Base-by-base conservation (phyloP, 129 eudicot species). In the Arctium lappa region DNA sequence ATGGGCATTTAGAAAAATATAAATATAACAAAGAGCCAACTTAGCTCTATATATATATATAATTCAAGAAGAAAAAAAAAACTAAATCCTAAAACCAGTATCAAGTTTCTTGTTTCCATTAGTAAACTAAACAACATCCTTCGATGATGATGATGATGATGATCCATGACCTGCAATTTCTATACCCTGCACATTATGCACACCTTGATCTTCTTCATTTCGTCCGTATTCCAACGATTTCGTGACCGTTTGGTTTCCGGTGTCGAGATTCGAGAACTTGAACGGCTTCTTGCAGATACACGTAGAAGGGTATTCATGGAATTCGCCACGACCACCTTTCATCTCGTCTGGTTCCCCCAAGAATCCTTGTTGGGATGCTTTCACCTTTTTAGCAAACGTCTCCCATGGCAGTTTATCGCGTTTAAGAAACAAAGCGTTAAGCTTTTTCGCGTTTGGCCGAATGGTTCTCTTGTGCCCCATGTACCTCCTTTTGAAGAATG, bases 271-370 rank as follows among this genome's bases (percentile, higher is more conserved):
- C 0, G 86, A 53, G 74, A 74, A 82, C 48, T 84, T 85, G 82
- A 82, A 82, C 30, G 94, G 95, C 75, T 82, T 93, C 76, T 87
- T 82, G 87, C 99, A 95, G 15, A 95, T 91, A 82, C 99, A 95
- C 33, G 97, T 82, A 50, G 95, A 87, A 38, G 99, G 99, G 81
- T 84, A 91, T 84, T 95, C 99, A 29, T 91, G 93, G 85, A 95
- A 95, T 65, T 95, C 99, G 8, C 93, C 97, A 81, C 94, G 89
- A 12, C 99, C 99, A 9, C 87, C 90, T 85, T 82, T 95, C 88
- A 93, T 88, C 83, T 95, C 99, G 65, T 91, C 95, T 3, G 99
- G 99, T 86, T 93, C 98, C 12, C 98, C 99, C 89, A 95, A 90
- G 86, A 95, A 95, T 72, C 98, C 99, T 87, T 93, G 90, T 85